Evolutionary conservation across 257 asterid species (phyloP), one percentile per base, ranked within the genome.

Genomic region (Fraxinus pennsylvanica): DNA sequence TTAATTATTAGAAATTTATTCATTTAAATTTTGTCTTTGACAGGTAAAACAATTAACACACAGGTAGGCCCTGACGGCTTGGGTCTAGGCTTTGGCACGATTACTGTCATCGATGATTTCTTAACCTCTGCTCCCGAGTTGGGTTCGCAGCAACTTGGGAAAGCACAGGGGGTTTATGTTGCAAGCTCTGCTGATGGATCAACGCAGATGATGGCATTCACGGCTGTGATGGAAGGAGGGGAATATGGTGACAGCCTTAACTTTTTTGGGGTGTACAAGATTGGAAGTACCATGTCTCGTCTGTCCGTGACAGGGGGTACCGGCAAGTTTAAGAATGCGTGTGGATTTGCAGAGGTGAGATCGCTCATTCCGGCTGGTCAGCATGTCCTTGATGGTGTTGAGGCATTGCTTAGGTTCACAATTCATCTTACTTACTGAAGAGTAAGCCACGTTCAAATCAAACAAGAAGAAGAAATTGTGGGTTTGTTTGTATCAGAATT

Each of bases 141-240:
- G 59, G 86, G 87, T n/a, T 81, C 85, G 8, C 87, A 85, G 68
- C 75, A 73, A 1, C 57, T 87, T 57, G 91, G 91, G 19, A 85
- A 83, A 77, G 89, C 87, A 0, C 91, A 87, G 66, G 91, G 91
- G 9, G 89, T 87, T 54, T 87, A 87, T 66, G 86, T 87, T 10
- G 87, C 89, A 32, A 85, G 91, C 82, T 87, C 91, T 32, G 89
- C 91, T 0, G 83, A 85, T 74, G 91, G 91, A 2, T 79, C 80
- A 30, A 83, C 84, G 6, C 91, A 87, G 76, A 85, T 87, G 91
- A 87, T 87, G 91, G 81, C 84, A 38, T 87, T 87, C 80, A 87
- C 89, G 2, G 86, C 87, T 30, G 52, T 87, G 91, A 78, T 87
- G 86, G 89, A 87, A 81, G 91, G 91, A 50, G 91, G 91, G 3